Percentiles rank a stretch among this genome's conserved stretches.
Conservation (phyloP, 2,329 filamentous ascomycete species). For the Exophiala spinifera region DNA sequence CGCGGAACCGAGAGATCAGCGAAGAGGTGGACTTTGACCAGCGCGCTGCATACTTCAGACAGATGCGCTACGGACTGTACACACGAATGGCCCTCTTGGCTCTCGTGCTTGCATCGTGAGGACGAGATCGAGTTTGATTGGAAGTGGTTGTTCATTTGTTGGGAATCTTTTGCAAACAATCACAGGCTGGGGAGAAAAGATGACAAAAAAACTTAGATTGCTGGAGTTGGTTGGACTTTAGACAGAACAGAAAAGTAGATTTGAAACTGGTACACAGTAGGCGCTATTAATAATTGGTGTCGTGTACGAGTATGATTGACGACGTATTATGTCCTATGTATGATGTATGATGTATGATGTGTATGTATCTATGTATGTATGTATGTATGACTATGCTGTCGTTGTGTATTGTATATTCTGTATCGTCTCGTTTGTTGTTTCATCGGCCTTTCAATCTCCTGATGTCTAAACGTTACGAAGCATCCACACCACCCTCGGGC, state of each 20-base stretch:
- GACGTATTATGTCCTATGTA: background rate
- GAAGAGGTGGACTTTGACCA: constrained; percentile 98
- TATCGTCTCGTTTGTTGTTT: background rate
- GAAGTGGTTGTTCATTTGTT: too few relatives aligned
- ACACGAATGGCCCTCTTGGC: constrained; percentile 96
- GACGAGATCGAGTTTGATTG: too few relatives aligned
- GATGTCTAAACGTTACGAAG: too few relatives aligned
- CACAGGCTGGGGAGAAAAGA: background rate
- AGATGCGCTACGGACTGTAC: constrained; percentile 96
- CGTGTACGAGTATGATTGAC: background rate
- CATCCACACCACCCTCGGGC: too few relatives aligned
- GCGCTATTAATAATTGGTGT: background rate
- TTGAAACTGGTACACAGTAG: background rate
- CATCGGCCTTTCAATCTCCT: too few relatives aligned
- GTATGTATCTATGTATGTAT: background rate
- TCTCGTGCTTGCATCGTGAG: constrained; percentile 67
- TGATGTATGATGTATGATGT: background rate
- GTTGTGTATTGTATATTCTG: background rate
- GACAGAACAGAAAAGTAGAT: background rate
- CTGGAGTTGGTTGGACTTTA: background rate
- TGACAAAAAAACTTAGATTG: background rate
- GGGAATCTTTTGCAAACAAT: background rate
- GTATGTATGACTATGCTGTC: background rate
- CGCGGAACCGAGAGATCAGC: constrained; percentile 86
- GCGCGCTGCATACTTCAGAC: constrained; percentile 95